phyloP scores from a whole-genome alignment of 495 filamentous ascomycete species.

The Penicillium lagena region DNA sequence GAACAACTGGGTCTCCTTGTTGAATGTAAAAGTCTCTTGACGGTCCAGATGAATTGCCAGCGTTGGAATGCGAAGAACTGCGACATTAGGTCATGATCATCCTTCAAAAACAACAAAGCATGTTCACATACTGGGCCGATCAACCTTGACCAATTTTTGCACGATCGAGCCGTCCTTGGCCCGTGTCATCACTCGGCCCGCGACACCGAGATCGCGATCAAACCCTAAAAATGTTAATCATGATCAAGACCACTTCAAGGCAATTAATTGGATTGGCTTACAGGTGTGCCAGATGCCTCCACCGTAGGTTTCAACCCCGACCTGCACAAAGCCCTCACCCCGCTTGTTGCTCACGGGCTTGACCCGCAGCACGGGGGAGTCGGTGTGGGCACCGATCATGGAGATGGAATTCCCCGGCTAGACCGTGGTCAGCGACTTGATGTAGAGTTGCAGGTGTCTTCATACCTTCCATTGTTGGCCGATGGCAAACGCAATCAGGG shows the following conservation, averaged over 20 bases:
- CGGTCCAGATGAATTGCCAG: constrained; percentile 92
- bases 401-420: constrained; percentile 85
- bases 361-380: constrained; percentile 82
- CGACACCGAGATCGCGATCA: constrained; percentile 87
- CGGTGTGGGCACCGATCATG: constrained; percentile 96
- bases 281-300: constrained; percentile 71
- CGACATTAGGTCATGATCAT: background rate
- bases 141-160: constrained; percentile 84
- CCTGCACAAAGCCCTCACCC: constrained; percentile 83
- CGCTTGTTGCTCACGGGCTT: constrained; percentile 92
- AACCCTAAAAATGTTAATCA: constrained; percentile 57
- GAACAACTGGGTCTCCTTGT: constrained; percentile 93
- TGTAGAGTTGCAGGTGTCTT: background rate
- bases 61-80: constrained; percentile 80
- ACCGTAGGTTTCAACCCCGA: constrained; percentile 95
- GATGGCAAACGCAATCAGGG: constrained; percentile 91
- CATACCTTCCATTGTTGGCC: constrained; percentile 78
- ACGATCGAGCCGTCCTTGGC: constrained; percentile 65
- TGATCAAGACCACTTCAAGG: background rate
- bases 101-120: background rate
- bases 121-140: constrained; percentile 59
- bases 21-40: constrained; percentile 78
- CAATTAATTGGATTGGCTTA: constrained; percentile 13
- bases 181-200: constrained; percentile 80
- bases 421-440: background rate